Percentiles rank a stretch among this genome's conserved stretches.
Evolutionary conservation across 805 yeast species (phyloP).

Genomic region (Ogataea philodendri): DNA sequence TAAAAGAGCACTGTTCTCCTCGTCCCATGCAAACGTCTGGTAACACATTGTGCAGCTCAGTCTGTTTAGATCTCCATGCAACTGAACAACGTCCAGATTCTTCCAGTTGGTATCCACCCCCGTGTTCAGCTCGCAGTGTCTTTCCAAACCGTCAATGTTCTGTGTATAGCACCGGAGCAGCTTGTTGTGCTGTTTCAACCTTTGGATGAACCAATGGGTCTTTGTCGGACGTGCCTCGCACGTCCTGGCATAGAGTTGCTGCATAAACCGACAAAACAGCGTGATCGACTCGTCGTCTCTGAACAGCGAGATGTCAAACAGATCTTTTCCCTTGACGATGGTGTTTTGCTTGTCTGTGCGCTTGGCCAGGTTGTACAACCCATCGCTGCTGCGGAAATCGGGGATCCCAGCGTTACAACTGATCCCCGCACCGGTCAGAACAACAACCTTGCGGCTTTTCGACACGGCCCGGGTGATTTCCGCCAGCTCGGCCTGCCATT

Average conservation of each 20-base stretch:
- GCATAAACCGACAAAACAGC: conserved; percentile 89
- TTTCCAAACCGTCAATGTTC: conserved; percentile 88
- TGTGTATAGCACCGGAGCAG: conserved; percentile 89
- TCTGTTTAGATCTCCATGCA: conserved; percentile 84
- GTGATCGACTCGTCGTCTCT: conserved; percentile 61
- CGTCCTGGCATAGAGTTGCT: conserved; percentile 64
- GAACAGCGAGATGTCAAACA: conserved; percentile 84
- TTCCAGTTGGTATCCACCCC: conserved; percentile 69
- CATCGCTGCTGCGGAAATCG: conserved; percentile 83
- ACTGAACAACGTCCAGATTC: conserved; percentile 72
- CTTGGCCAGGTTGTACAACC: conserved; percentile 75
- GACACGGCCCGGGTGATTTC: conserved; percentile 42
- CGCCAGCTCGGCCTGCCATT: conserved; percentile 20
- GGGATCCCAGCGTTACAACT: conserved; percentile 98
- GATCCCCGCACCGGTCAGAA: conserved; percentile 94
- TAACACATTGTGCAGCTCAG: conserved; percentile 76
- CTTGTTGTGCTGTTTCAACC: conserved; percentile 58
- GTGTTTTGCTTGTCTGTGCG: conserved; percentile 45
- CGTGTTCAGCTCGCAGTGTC: conserved; percentile 56
- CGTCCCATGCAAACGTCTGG: conserved; percentile 58
- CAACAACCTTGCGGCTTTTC: conserved; percentile 54
- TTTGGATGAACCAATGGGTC: conserved; percentile 73
- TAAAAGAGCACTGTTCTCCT: conserved; percentile 44
- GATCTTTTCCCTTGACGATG: conserved; percentile 75
- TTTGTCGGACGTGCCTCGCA: conserved; percentile 72